phyloP scores from a whole-genome alignment of 2,329 filamentous ascomycete genomes.

The Neodidymelliopsis sp. region DNA sequence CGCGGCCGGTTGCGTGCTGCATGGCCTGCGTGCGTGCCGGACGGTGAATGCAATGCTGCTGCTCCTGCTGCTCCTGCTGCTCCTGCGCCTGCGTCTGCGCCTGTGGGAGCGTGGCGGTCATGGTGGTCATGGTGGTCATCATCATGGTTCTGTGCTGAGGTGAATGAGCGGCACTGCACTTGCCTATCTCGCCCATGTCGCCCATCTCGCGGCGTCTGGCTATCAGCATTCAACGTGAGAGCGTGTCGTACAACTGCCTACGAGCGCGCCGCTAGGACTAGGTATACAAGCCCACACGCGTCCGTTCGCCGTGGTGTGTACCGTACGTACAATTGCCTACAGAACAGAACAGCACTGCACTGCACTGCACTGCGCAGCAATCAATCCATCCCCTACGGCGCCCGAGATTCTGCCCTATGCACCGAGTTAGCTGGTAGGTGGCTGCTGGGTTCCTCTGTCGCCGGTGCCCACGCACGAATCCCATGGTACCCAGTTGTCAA shows the following conservation, averaged over 20 bases:
- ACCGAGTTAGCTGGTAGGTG: constrained; percentile 14
- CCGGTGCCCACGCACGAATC: constrained; percentile 14
- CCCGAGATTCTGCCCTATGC: constrained; percentile 23
- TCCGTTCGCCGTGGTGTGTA: constrained; percentile 13
- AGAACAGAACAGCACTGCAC: too few species aligned
- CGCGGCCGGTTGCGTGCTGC: constrained; percentile 8
- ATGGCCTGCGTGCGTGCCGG: constrained; percentile 5
- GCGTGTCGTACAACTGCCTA: constrained; percentile 11
- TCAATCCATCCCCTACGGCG: constrained; percentile 17
- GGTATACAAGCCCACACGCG: constrained; percentile 12
- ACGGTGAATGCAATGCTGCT: constrained; percentile 8
- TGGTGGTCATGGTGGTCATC: not conserved
- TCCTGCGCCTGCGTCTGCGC: not conserved
- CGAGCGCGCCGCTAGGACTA: constrained; percentile 7
- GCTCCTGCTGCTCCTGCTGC: not conserved
- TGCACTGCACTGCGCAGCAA: too few species aligned
- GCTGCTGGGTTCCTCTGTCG: constrained; percentile 12
- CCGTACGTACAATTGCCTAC: too few species aligned
- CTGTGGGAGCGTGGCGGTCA: not conserved
- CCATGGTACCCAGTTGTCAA: constrained; percentile 24
- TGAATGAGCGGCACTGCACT: constrained; percentile 26
- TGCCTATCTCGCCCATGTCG: constrained; percentile 30
- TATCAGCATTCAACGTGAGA: constrained; percentile 14
- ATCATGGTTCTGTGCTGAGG: constrained; percentile 20
- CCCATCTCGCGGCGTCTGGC: constrained; percentile 14